Percentiles rank a stretch among this genome's conserved stretches.
Conservation (phyloP, 2,329 filamentous ascomycete genomes). For the Ilyonectria mors-panacis region DNA sequence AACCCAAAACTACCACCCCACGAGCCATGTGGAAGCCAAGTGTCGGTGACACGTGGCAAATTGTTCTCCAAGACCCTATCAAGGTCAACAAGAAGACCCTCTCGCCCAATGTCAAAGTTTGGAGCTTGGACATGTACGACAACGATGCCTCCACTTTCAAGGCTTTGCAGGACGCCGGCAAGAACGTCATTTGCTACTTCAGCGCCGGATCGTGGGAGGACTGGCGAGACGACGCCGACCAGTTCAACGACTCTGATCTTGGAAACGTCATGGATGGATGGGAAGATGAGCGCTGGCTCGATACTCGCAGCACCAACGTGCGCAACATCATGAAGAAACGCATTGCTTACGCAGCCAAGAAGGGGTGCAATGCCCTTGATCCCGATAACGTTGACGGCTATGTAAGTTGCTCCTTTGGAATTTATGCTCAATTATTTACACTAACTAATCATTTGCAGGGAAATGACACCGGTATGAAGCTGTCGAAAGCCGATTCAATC, state of each 20-base stretch:
- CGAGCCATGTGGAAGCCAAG: neutral
- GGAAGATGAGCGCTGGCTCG: slow-evolving; percentile 77
- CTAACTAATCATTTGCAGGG: slow-evolving; percentile 48
- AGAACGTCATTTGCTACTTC: slow-evolving; percentile 82
- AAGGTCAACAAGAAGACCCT: slow-evolving; percentile 49
- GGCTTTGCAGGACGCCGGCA: slow-evolving; percentile 69
- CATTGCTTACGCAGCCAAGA: slow-evolving; percentile 70
- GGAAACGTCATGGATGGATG: slow-evolving; percentile 74
- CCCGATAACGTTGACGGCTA: slow-evolving; percentile 81
- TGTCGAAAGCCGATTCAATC: slow-evolving; percentile 71
- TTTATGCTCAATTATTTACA: neutral
- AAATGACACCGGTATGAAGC: slow-evolving; percentile 73
- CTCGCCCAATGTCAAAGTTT: slow-evolving; percentile 66
- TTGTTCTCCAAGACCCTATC: slow-evolving; percentile 65
- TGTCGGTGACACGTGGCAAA: slow-evolving; percentile 68
- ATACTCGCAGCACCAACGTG: slow-evolving; percentile 70
- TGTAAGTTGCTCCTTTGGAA: slow-evolving; percentile 52
- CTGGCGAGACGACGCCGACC: slow-evolving; percentile 70
- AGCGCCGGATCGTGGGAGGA: slow-evolving; percentile 79
- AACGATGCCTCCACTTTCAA: slow-evolving; percentile 61
- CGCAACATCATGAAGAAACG: slow-evolving; percentile 74
- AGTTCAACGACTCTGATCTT: slow-evolving; percentile 69
- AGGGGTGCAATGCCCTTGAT: slow-evolving; percentile 79
- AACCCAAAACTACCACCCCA: neutral
- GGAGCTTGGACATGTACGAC: slow-evolving; percentile 69